Evolutionary conservation across 176 grass and related monocot species (phyloP).

Genomic region (Musa troglodytarum): DNA sequence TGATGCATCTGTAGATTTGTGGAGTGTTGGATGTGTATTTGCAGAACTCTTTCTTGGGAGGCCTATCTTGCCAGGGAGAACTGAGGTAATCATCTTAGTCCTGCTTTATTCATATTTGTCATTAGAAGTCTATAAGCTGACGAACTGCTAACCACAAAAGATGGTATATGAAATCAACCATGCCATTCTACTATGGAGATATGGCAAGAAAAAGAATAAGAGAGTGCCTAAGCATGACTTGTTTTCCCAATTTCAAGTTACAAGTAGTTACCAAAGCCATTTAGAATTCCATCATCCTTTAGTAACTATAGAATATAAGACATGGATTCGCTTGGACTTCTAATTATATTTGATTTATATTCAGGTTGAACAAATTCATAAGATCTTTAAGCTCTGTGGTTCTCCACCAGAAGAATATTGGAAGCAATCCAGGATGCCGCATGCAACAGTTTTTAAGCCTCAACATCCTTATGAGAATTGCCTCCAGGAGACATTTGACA

Average conservation of each 20-base stretch:
- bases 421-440: conserved; percentile 31
- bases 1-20: conserved; percentile 60
- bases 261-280: too few species aligned
- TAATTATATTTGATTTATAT: background rate
- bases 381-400: too few species aligned
- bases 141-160: too few species aligned
- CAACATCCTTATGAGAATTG: conserved; percentile 33
- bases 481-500: conserved; percentile 34
- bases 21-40: conserved; percentile 84
- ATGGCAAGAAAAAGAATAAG: too few species aligned
- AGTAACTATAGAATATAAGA: too few species aligned
- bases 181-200: too few species aligned
- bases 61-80: conserved; percentile 10
- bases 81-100: conserved; percentile 37
- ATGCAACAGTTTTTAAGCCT: conserved; percentile 24
- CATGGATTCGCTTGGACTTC: background rate
- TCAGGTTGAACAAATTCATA: conserved; percentile 64
- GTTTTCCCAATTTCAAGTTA: too few species aligned
- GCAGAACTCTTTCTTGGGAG: conserved; percentile 53
- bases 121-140: too few species aligned
- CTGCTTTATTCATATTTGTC: too few species aligned
- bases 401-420: conserved; percentile 67
- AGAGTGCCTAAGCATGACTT: too few species aligned
- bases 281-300: too few species aligned
- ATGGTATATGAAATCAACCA: too few species aligned